phyloP scores from a whole-genome alignment of 1,139 yeast species.

The Geotrichum siamense region DNA sequence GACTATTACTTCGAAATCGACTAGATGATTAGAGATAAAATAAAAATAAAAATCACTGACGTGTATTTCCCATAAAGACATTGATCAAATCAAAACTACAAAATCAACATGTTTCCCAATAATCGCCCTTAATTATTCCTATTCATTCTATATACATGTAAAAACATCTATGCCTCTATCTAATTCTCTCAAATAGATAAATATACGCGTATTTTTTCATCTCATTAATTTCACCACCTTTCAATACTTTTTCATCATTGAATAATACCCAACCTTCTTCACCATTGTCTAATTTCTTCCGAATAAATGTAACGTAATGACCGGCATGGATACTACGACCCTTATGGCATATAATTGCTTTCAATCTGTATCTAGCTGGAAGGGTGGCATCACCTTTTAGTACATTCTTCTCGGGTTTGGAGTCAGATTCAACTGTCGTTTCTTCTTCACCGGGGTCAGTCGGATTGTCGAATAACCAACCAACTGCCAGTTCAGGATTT shows the following conservation, averaged over 20 bases:
- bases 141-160: too few species aligned
- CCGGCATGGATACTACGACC: slow-evolving; percentile 95
- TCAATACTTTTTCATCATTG: slow-evolving; percentile 90
- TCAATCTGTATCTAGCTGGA: slow-evolving; percentile 45
- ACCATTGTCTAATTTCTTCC: slow-evolving; percentile 37
- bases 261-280: slow-evolving; percentile 68
- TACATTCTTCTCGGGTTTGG: slow-evolving; percentile 16
- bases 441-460: slow-evolving; percentile 49
- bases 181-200: slow-evolving; percentile 34
- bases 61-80: too few species aligned
- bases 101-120: too few species aligned
- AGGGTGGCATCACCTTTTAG: slow-evolving; percentile 24
- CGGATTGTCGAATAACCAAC: slow-evolving; percentile 78
- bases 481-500: slow-evolving; percentile 71
- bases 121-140: too few species aligned
- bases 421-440: slow-evolving; percentile 22
- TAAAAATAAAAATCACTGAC: too few species aligned
- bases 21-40: too few species aligned
- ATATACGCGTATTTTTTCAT: slow-evolving; percentile 52
- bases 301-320: slow-evolving; percentile 82
- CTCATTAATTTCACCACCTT: slow-evolving; percentile 52
- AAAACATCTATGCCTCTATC: too few species aligned
- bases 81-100: too few species aligned
- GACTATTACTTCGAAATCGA: too few species aligned
- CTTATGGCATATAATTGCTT: slow-evolving; percentile 83